Percentiles rank a stretch among this genome's conserved stretches.
These are phyloP conservation scores for Pseudocercospora eumusae DNA, from an alignment of 2,329 filamentous ascomycete genomes.

Conservation along the genomic window DNA sequence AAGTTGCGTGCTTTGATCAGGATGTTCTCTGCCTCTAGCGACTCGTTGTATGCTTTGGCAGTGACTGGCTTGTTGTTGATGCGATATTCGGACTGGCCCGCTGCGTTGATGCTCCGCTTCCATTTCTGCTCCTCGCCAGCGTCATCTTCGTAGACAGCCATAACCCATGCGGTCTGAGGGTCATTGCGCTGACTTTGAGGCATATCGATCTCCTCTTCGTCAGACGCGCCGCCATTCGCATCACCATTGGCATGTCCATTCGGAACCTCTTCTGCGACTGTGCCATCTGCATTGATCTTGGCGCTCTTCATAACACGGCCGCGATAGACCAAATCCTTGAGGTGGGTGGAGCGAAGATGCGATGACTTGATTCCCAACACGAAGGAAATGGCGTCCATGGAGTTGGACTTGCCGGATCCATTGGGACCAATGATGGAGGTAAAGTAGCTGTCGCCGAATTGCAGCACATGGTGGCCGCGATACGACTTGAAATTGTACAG, in stretches of 20 bases:
- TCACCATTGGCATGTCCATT: slow-evolving; percentile 47
- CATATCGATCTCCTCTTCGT: slow-evolving; percentile 52
- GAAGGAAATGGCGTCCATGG: slow-evolving; percentile 99
- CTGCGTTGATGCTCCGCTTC: slow-evolving; percentile 90
- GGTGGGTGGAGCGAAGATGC: slow-evolving; percentile 89
- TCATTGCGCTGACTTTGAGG: slow-evolving; percentile 70
- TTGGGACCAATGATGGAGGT: slow-evolving; percentile 99
- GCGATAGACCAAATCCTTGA: slow-evolving; percentile 93
- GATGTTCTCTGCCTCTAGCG: slow-evolving; percentile 90
- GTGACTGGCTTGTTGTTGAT: slow-evolving; percentile 92
- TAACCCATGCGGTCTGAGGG: slow-evolving; percentile 95
- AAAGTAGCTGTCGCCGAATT: slow-evolving; percentile 98
- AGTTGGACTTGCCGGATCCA: slow-evolving; percentile 99
- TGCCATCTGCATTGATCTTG: slow-evolving; percentile 88
- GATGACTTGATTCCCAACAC: slow-evolving; percentile 98
- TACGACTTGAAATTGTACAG: slow-evolving; percentile 99
- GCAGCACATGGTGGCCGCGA: slow-evolving; percentile 89
- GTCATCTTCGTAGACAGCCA: slow-evolving; percentile 98
- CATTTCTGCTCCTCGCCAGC: slow-evolving; percentile 91
- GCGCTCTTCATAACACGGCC: slow-evolving; percentile 89
- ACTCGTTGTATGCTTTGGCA: slow-evolving; percentile 89
- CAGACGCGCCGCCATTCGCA: slow-evolving; percentile 54
- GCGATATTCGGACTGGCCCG: slow-evolving; percentile 89
- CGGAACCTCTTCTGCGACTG: slow-evolving; percentile 55
- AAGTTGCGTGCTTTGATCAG: slow-evolving; percentile 98